Conservation (phyloP, 1,284 basidiomycete species). For the Schizophyllum amplum region DNA sequence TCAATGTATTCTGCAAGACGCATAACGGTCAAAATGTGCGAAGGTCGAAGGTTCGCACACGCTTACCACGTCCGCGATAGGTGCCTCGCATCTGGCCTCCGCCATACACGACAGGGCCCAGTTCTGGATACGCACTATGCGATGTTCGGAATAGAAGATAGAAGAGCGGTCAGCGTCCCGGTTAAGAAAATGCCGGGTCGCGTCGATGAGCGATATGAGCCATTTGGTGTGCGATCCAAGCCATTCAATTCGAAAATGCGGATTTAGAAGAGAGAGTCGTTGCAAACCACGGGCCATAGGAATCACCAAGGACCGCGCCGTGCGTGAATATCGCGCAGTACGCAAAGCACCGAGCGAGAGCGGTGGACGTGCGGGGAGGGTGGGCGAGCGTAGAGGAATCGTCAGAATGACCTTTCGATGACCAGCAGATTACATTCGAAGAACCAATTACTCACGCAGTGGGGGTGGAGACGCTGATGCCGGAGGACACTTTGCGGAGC, state of each 20-base stretch:
- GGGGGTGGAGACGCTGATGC: slow-evolving; percentile 10
- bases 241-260: too few relatives aligned
- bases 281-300: too few relatives aligned
- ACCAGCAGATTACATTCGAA: not conserved
- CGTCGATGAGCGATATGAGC: too few relatives aligned
- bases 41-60: not conserved
- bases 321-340: too few relatives aligned
- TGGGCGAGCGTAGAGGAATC: too few relatives aligned
- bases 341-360: too few relatives aligned
- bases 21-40: not conserved
- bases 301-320: not conserved
- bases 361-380: too few relatives aligned
- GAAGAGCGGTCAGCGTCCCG: not conserved
- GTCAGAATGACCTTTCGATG: not conserved
- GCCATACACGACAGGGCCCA: slow-evolving; percentile 14
- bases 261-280: too few relatives aligned
- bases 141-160: not conserved
- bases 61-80: slow-evolving; percentile 17
- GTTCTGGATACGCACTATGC: slow-evolving; percentile 6
- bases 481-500: slow-evolving; percentile 14
- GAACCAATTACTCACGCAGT: slow-evolving; percentile 7
- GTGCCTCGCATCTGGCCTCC: slow-evolving; percentile 11
- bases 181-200: too few relatives aligned
- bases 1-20: slow-evolving; percentile 8
- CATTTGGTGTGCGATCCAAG: too few relatives aligned